Conservation (phyloP, 352 stramenopile species). For the Globisporangium perplexum region DNA sequence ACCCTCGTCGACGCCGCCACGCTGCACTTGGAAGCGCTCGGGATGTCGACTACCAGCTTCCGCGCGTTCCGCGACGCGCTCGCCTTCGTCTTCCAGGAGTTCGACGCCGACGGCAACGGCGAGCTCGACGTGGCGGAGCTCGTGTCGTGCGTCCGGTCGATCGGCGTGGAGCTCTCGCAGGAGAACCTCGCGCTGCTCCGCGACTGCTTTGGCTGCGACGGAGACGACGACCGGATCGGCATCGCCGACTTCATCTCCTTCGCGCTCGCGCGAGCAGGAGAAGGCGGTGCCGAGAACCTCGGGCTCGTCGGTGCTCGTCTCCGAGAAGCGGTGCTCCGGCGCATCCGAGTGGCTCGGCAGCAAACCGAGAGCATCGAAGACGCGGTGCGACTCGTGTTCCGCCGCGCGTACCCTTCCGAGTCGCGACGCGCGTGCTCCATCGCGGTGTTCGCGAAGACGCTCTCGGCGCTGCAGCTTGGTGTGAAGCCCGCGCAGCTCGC, state of each 20-base stretch:
- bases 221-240: slow-evolving; percentile 26
- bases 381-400: slow-evolving; percentile 51
- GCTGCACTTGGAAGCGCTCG: slow-evolving; percentile 18
- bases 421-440: slow-evolving; percentile 16
- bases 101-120: slow-evolving; percentile 50
- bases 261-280: slow-evolving; percentile 29
- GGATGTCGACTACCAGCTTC: slow-evolving; percentile 30
- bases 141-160: slow-evolving; percentile 35
- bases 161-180: slow-evolving; percentile 34
- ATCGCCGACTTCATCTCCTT: slow-evolving; percentile 78
- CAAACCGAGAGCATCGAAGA: slow-evolving; percentile 37
- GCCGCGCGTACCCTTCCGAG: slow-evolving; percentile 28
- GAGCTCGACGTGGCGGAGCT: slow-evolving; percentile 51
- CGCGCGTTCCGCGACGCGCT: slow-evolving; percentile 49
- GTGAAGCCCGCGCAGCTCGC: slow-evolving; percentile 41
- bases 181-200: slow-evolving; percentile 40
- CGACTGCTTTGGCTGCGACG: slow-evolving; percentile 43
- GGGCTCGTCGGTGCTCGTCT: slow-evolving; percentile 43
- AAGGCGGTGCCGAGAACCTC: slow-evolving; percentile 17
- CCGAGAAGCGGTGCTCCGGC: slow-evolving; percentile 36
- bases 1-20: slow-evolving; percentile 36
- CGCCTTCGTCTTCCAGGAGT: slow-evolving; percentile 38
- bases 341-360: slow-evolving; percentile 26
- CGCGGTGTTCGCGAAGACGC: slow-evolving; percentile 28
- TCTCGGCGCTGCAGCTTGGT: slow-evolving; percentile 34